A percentile compares a stretch with the other conserved stretches of the same genome.
Evolutionary conservation across 192 early-diverging fungal genomes (phyloP).

Genomic region (Coemansia sp.): DNA sequence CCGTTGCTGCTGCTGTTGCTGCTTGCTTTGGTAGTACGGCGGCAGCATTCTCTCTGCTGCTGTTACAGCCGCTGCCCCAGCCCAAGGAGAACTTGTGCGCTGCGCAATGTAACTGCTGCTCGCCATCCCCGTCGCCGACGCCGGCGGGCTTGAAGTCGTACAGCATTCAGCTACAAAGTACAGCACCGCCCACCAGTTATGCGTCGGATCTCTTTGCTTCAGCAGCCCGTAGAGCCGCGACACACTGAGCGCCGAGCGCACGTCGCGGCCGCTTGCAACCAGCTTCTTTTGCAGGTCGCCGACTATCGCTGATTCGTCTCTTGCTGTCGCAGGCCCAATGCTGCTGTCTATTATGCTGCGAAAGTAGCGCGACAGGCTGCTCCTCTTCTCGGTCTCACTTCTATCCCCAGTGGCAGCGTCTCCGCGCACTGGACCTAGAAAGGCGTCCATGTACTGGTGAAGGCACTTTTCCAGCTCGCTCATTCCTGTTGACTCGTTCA

Average conservation of each 20-base stretch:
- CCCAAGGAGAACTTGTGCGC: neutral
- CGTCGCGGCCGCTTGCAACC: conserved; percentile 5
- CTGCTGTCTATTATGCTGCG: conserved; percentile 45
- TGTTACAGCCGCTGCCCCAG: neutral
- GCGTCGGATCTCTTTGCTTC: conserved; percentile 27
- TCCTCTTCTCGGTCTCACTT: conserved; percentile 24
- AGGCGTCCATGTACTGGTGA: conserved; percentile 43
- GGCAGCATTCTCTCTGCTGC: neutral
- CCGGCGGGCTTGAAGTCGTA: neutral
- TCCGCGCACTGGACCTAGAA: conserved; percentile 19
- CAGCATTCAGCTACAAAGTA: conserved; percentile 46
- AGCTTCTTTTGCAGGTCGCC: conserved; percentile 46
- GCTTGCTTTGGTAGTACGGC: conserved; percentile 2
- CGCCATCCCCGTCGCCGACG: neutral
- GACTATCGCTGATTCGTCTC: conserved; percentile 26
- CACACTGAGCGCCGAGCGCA: conserved; percentile 31
- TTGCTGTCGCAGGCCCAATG: conserved; percentile 17
- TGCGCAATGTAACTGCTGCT: conserved; percentile 4
- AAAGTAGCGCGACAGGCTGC: conserved; percentile 25
- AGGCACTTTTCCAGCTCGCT: conserved; percentile 39
- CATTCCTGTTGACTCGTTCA: neutral
- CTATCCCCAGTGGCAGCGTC: conserved; percentile 8
- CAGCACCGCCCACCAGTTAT: conserved; percentile 51
- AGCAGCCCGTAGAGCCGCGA: conserved; percentile 30
- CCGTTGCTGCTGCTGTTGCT: conserved; percentile 1